Base-by-base conservation (phyloP, 2,329 filamentous ascomycete genomes). In the Claviceps capensis region DNA sequence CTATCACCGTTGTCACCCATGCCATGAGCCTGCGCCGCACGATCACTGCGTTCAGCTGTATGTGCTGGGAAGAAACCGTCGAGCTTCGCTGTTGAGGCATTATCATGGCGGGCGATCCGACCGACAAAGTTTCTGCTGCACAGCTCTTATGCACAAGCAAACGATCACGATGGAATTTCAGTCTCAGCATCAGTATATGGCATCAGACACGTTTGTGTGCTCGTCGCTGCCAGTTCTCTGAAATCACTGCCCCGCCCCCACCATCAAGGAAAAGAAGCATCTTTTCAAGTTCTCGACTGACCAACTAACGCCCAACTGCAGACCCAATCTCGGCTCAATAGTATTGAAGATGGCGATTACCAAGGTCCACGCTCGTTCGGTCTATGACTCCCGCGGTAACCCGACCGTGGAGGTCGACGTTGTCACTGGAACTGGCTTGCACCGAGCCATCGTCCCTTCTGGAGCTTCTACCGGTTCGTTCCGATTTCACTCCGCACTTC, bases 321-420 rank as follows among this genome's bases (percentile, higher is more conserved):
- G 43, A 46, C 46, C 14, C 41, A 52, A 23, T 49, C 30, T 54
- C 50, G 19, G 3, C 51, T 26, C 26, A 17, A 30, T n/a, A 43
- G 50, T 47, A 51, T 53, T 63, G 73, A 90, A 69, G 61, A 98
- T 98, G 93, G 77, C 86, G 66, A 88, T 93, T 73, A 82, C 83
- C 72, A 91, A 90, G 79, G 81, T 93, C 69, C 86, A 90, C 81
- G 87, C 86, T 68, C 86, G 93, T 69, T 90, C 85, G 67, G 89
- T 98, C 78, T 98, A 91, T 82, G 93, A 98, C 82, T 97, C 93
- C 72, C 91, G 93, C 69, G 82, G 82, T 70, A 98, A 98, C 84
- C 93, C 93, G 67, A 98, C 93, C 69, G 91, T 96, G 67, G 91
- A 97, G 81, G 91, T 97, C 66, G 91, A 96, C 71, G 82, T 96